phyloP scores from a whole-genome alignment of 1,139 yeast species.

The Lodderomyces jiufengensis region DNA sequence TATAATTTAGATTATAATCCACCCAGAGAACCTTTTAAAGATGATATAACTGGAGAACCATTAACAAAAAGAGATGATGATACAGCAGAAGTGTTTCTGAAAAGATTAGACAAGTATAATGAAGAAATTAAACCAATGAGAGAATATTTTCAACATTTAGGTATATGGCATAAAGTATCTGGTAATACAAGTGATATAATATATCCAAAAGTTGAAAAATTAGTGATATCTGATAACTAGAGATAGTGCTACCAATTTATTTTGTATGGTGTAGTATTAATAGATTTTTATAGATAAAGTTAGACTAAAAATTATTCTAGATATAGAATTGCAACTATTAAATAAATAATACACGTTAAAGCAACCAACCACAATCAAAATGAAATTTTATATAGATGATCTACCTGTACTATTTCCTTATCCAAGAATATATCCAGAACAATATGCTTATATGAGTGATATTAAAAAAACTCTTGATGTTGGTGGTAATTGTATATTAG shows the following conservation, averaged over 20 bases:
- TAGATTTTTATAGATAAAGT: no score
- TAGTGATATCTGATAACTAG: constrained; percentile 28
- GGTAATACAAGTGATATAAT: constrained; percentile 86
- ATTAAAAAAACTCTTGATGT: constrained; percentile 90
- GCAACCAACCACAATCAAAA: constrained; percentile 10
- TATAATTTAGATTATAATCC: constrained; percentile 87
- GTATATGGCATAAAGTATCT: constrained; percentile 52
- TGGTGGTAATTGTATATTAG: constrained; percentile 96
- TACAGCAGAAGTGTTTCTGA: constrained; percentile 62
- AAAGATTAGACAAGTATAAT: constrained; percentile 63
- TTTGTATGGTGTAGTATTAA: no score
- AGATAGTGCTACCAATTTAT: constrained; percentile 15
- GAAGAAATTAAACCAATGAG: constrained; percentile 59
- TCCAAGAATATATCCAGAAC: constrained; percentile 96
- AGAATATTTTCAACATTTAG: constrained; percentile 52
- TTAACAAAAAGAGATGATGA: constrained; percentile 79
- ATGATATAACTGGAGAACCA: constrained; percentile 88
- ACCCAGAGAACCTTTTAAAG: constrained; percentile 75
- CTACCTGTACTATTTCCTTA: constrained; percentile 96
- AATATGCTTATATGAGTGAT: constrained; percentile 95
- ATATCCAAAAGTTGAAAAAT: constrained; percentile 59
- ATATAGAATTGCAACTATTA: no score
- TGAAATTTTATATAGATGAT: constrained; percentile 88
- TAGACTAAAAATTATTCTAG: no score
- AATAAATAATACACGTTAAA: no score